Percentiles rank a stretch among this genome's conserved stretches.
Conservation (phyloP, 257 asterid genomes). For the Scutellaria galericulata region DNA sequence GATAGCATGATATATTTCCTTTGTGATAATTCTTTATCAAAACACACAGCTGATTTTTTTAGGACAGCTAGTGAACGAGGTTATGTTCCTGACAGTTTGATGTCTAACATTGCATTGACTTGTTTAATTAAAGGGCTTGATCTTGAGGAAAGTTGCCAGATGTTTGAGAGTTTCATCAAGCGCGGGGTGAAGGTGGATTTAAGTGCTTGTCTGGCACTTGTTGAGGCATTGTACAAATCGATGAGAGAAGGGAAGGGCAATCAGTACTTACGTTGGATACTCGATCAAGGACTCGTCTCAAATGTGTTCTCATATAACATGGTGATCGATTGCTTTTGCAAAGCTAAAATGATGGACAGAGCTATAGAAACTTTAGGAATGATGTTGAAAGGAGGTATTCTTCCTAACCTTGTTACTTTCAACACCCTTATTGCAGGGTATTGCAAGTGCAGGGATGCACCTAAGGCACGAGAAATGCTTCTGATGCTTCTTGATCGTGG, state of each 20-base stretch:
- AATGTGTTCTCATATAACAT: conserved; percentile 65
- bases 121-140: conserved; percentile 72
- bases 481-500: conserved; percentile 60
- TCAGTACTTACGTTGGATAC: conserved; percentile 54
- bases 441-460: conserved; percentile 61
- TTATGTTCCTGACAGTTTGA: conserved; percentile 64
- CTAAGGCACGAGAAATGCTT: conserved; percentile 58
- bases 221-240: conserved; percentile 60
- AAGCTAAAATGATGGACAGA: conserved; percentile 63
- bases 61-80: conserved; percentile 53
- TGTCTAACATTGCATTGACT: conserved; percentile 57
- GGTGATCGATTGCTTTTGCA: conserved; percentile 87
- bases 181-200: conserved; percentile 59
- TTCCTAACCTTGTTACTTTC: conserved; percentile 72
- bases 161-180: conserved; percentile 58
- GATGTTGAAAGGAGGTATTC: conserved; percentile 61
- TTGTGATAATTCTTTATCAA: conserved; percentile 54
- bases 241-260: conserved; percentile 64
- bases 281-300: conserved; percentile 51
- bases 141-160: conserved; percentile 61
- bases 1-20: conserved; percentile 64
- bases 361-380: conserved; percentile 58
- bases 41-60: conserved; percentile 56
- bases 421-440: conserved; percentile 81
- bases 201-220: conserved; percentile 56